These are phyloP conservation scores for Mallotus japonicus DNA, from an alignment of 441 rosid species.

Conservation along the genomic window DNA sequence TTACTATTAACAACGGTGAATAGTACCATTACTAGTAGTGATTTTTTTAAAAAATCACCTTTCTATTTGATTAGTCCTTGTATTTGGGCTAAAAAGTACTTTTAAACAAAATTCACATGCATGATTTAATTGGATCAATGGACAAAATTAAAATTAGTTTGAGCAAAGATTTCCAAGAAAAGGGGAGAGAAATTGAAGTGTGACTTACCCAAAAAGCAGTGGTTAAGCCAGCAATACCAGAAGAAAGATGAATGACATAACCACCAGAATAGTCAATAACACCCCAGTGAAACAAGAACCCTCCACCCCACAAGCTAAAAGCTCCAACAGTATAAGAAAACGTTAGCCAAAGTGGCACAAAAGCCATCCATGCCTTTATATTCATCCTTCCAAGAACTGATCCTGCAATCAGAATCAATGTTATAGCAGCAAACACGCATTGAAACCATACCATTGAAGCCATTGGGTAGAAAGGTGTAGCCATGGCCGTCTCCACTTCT, in stretches of 20 bases:
- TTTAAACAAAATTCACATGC: too few relatives aligned
- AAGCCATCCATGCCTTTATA: constrained; percentile 62
- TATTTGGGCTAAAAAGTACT: too few relatives aligned
- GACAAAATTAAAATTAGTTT: too few relatives aligned
- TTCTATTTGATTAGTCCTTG: too few relatives aligned
- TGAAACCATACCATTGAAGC: constrained; percentile 72
- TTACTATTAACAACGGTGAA: too few relatives aligned
- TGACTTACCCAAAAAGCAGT: constrained; percentile 48
- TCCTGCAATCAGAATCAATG: constrained; percentile 47
- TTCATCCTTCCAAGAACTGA: constrained; percentile 63
- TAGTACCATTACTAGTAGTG: too few relatives aligned
- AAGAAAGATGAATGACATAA: constrained; percentile 58
- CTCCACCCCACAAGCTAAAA: constrained; percentile 68
- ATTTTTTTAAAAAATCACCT: too few relatives aligned
- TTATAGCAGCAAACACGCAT: constrained; percentile 55
- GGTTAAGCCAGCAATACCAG: constrained; percentile 55
- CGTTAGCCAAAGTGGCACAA: constrained; percentile 65
- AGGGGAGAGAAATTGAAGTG: background rate
- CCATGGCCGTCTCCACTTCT: constrained; percentile 26
- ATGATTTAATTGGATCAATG: too few relatives aligned
- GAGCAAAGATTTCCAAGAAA: background rate
- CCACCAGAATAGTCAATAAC: constrained; percentile 68
- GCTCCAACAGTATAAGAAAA: constrained; percentile 56
- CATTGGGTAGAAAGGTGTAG: constrained; percentile 44
- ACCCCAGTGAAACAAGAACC: constrained; percentile 71